A percentile compares a stretch with the other conserved stretches of the same genome.
Conservation (phyloP, 1,284 basidiomycete genomes). For the Ganoderma boninense region DNA sequence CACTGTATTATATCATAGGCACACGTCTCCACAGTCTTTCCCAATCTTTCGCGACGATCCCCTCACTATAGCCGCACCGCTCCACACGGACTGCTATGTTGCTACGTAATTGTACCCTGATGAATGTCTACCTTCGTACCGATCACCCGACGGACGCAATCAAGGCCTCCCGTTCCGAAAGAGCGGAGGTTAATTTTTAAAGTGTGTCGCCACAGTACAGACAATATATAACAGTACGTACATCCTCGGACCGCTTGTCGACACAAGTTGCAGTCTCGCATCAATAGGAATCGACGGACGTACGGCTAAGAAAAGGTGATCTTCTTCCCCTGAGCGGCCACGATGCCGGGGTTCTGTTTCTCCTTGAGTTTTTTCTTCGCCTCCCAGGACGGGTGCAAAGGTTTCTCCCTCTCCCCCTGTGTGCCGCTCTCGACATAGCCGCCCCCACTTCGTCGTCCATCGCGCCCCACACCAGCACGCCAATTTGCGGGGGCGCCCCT, state of each 20-base stretch:
- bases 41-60: not conserved
- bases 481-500: not conserved
- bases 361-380: slow-evolving; percentile 85
- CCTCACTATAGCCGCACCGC: not conserved
- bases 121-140: not conserved
- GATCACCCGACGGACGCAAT: not conserved
- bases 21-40: not conserved
- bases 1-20: slow-evolving; percentile 10
- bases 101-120: not conserved
- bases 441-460: slow-evolving; percentile 12
- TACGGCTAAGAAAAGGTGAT: slow-evolving; percentile 58
- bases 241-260: not conserved
- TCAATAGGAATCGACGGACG: too few relatives aligned
- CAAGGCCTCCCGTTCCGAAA: not conserved
- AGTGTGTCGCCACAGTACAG: not conserved
- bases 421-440: slow-evolving; percentile 10
- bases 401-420: slow-evolving; percentile 49
- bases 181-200: not conserved
- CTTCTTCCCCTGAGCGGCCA: slow-evolving; percentile 72
- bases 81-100: not conserved
- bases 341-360: slow-evolving; percentile 60
- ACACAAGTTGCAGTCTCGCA: not conserved
- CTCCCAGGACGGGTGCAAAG: slow-evolving; percentile 92
- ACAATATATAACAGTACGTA: not conserved
- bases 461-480: not conserved